phyloP scores from a whole-genome alignment of 441 rosid genomes.

The Macaranga tanarius region DNA sequence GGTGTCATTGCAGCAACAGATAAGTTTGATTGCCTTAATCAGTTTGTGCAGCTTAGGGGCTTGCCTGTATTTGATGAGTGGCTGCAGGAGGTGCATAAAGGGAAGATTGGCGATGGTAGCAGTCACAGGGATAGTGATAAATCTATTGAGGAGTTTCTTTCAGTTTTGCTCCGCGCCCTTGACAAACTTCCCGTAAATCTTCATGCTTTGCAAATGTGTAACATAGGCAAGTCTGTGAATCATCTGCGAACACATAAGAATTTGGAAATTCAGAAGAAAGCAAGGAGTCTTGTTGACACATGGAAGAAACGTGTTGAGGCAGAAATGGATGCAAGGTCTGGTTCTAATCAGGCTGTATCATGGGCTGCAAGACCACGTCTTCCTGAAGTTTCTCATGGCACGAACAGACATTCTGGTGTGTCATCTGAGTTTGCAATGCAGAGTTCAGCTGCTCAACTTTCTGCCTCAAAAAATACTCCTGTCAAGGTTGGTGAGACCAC shows the following conservation, averaged over 20 bases:
- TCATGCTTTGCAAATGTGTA: conserved; percentile 83
- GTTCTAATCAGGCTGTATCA: conserved; percentile 54
- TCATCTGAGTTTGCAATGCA: conserved; percentile 64
- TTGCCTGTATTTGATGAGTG: conserved; percentile 89
- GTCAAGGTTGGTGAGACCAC: conserved; percentile 51
- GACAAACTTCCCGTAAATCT: conserved; percentile 94
- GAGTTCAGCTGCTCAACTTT: conserved; percentile 54
- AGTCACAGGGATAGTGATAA: conserved; percentile 70
- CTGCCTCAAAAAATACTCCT: conserved; percentile 58
- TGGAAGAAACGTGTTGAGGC: conserved; percentile 98
- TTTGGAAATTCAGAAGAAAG: conserved; percentile 86
- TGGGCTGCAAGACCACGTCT: conserved; percentile 64
- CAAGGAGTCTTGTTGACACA: conserved; percentile 88
- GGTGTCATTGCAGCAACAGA: conserved; percentile 86
- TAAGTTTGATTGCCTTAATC: conserved; percentile 70
- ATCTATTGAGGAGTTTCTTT: conserved; percentile 74
- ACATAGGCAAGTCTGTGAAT: conserved; percentile 97
- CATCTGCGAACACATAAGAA: conserved; percentile 79
- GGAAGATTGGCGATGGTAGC: conserved; percentile 70
- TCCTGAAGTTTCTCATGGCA: conserved; percentile 61
- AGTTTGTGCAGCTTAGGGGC: conserved; percentile 86
- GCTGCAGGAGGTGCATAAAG: conserved; percentile 97
- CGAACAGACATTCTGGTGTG: conserved; percentile 53
- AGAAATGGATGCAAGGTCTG: conserved; percentile 89
- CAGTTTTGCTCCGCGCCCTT: conserved; percentile 78